Conservation (phyloP, 768 basidiomycete genomes). For the Kwoniella bestiolae region DNA sequence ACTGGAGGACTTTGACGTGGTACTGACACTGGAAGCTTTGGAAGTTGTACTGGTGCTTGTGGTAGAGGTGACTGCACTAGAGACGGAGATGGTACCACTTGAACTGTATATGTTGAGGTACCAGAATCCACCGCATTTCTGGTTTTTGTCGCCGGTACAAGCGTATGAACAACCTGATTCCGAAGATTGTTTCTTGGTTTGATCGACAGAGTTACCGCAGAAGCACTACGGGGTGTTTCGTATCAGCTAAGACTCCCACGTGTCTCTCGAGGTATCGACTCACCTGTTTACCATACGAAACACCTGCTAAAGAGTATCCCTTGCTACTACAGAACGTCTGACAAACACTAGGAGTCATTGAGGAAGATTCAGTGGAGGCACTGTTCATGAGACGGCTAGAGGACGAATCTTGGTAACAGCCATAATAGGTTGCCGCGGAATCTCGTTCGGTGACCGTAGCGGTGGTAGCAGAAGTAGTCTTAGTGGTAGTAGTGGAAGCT, state of each 20-base stretch:
- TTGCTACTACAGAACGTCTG: conserved; percentile 20
- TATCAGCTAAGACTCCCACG: not conserved
- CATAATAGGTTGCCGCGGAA: conserved; percentile 3
- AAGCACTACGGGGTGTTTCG: conserved; percentile 22
- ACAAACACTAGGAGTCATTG: conserved; percentile 29
- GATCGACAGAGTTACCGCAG: conserved; percentile 27
- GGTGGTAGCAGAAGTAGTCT: conserved; percentile 5
- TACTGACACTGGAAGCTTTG: not conserved
- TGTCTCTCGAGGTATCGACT: not conserved
- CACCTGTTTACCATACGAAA: conserved; percentile 19
- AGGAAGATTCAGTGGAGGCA: conserved; percentile 4
- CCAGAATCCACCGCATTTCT: conserved; percentile 30
- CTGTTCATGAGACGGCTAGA: not conserved
- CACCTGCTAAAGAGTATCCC: conserved; percentile 33
- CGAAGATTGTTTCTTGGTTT: conserved; percentile 13
- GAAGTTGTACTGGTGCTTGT: conserved; percentile 10
- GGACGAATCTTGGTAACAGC: conserved; percentile 28
- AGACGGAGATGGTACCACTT: conserved; percentile 2
- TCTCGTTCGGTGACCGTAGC: not conserved
- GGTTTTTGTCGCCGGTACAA: conserved; percentile 26
- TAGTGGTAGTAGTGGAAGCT: not conserved
- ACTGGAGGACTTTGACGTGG: conserved; percentile 9
- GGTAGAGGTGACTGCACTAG: conserved; percentile 12
- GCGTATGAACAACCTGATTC: conserved; percentile 17
- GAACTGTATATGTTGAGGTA: conserved; percentile 25